Base-by-base conservation (phyloP, 495 filamentous ascomycete species). In the Neurospora discreta region DNA sequence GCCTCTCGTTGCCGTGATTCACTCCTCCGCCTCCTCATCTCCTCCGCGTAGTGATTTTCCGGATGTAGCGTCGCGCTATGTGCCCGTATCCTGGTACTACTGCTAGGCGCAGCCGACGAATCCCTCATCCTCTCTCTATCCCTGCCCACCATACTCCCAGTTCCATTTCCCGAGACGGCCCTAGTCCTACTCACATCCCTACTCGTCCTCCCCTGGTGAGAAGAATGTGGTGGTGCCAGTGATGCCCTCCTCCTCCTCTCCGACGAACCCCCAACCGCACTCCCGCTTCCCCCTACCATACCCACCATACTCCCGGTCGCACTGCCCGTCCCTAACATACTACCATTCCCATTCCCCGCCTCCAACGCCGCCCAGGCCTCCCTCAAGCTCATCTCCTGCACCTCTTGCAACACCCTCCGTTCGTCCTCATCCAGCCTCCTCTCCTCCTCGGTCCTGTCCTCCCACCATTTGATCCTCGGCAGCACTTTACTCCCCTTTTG, bases 401-500 rank as follows among this genome's bases (percentile, higher is more conserved):
- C 89, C 78, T 91, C 87, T 69, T 90, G 87, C 69, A 97, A 52
- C 75, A 96, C 74, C 72, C 88, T 84, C 75, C 87, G 79, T 75
- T 96, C 92, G 73, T 90, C 88, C 71, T 90, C 88, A 68, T 89
- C 87, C 36, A 83, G 74, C 41, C 81, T 77, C 60, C 82, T 83
- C 73, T 88, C 85, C 72, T 83, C 82, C 52, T 77, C 71, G 16
- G 76, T 82, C 75, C 79, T 78, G 39, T 85, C 82, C 40, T 76
- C 76, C 44, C 80, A 73, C 41, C 76, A 81, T 20, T 92, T 73
- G 16, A 65, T 65, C 72, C 85, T 85, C 4, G 86, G 89, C 72
- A 94, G 70, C 7, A 98, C 88, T 74, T 90, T 86, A 33, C 97
- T 92, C 9, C 94, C 95, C 11, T 87, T 89, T 69, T 85, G 91